A percentile compares a stretch with the other conserved stretches of the same genome.
Evolutionary conservation across 331 rosid species (phyloP).

Genomic region (Acacia pycnantha): DNA sequence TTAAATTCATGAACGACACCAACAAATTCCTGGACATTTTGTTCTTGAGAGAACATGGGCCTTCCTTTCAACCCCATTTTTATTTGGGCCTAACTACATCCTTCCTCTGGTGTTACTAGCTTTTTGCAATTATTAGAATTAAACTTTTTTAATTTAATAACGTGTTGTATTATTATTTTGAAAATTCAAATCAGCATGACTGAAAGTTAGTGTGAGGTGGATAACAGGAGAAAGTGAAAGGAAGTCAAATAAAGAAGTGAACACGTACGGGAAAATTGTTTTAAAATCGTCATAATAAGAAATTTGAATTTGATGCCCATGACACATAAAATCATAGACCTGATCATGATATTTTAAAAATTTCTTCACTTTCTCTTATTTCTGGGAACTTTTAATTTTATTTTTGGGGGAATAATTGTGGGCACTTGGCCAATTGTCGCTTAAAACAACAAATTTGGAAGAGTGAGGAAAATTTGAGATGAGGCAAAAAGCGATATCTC

Average conservation of each 20-base stretch:
- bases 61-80: background rate
- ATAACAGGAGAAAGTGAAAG: background rate
- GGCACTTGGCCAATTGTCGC: background rate
- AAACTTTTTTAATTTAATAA: background rate
- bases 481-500: background rate
- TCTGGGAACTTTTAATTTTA: background rate
- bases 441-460: slow-evolving; percentile 13
- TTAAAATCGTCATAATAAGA: background rate
- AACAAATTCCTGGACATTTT: background rate
- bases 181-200: background rate
- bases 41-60: background rate
- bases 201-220: background rate
- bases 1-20: background rate
- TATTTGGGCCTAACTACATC: background rate
- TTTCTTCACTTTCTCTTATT: background rate
- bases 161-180: background rate
- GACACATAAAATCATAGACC: background rate
- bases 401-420: background rate
- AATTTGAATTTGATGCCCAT: background rate
- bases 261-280: background rate
- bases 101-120: background rate
- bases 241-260: background rate
- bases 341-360: background rate
- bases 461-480: slow-evolving; percentile 33
- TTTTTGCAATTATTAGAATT: background rate